Percentiles rank a stretch among this genome's conserved stretches.
These are phyloP conservation scores for Saccharomyces hybrid DNA, from an alignment of 1,139 yeast genomes.

Conservation along the genomic window DNA sequence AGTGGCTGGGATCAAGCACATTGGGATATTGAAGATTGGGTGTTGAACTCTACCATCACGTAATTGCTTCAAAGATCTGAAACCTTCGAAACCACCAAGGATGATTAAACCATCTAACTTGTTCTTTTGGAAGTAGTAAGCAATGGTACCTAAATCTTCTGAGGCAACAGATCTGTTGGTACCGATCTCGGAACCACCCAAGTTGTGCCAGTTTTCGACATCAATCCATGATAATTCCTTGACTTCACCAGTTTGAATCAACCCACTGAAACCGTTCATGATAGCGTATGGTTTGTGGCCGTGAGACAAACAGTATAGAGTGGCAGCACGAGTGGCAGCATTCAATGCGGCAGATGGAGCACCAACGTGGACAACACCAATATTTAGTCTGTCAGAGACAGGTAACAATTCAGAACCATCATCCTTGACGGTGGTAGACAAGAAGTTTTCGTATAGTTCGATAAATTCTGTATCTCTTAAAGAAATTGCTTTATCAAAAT, in stretches of 20 bases:
- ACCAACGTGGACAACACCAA: slow-evolving; percentile 70
- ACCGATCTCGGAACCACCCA: slow-evolving; percentile 79
- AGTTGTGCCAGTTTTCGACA: slow-evolving; percentile 64
- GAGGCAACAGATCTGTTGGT: slow-evolving; percentile 68
- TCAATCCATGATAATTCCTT: slow-evolving; percentile 56
- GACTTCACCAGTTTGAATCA: slow-evolving; percentile 67
- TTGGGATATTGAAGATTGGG: slow-evolving; percentile 68
- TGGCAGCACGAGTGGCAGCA: slow-evolving; percentile 68
- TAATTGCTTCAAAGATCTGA: slow-evolving; percentile 58
- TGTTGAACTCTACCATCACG: slow-evolving; percentile 54
- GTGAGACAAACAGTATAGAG: slow-evolving; percentile 62
- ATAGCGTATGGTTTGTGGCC: slow-evolving; percentile 72
- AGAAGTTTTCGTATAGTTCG: slow-evolving; percentile 57
- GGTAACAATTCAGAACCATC: slow-evolving; percentile 50
- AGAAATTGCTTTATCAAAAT: slow-evolving; percentile 57
- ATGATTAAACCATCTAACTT: slow-evolving; percentile 64
- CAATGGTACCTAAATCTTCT: slow-evolving; percentile 64
- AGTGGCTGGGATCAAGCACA: slow-evolving; percentile 75
- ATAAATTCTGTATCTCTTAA: slow-evolving; percentile 65
- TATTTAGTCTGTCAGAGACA: slow-evolving; percentile 46
- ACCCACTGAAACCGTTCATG: slow-evolving; percentile 68
- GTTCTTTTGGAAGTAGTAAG: slow-evolving; percentile 67
- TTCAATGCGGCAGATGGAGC: slow-evolving; percentile 83
- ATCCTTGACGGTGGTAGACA: slow-evolving; percentile 56
- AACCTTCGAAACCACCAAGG: slow-evolving; percentile 79